A percentile compares a stretch with the other conserved stretches of the same genome.
phyloP scores from a whole-genome alignment of 805 yeast genomes.

The Cyberlindnera misumaiensis region DNA sequence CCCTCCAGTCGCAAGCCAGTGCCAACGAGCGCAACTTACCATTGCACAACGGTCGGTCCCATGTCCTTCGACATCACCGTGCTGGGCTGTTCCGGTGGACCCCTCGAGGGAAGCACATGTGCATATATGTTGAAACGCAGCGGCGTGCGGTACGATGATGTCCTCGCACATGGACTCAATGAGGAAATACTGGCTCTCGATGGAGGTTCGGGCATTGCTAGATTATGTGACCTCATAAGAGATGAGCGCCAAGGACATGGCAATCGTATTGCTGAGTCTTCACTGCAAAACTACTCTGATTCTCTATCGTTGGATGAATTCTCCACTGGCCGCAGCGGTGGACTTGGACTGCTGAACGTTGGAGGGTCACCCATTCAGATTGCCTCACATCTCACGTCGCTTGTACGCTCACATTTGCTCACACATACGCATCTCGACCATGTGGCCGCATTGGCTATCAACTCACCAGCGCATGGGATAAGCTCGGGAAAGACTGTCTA shows the following conservation, averaged over 20 bases:
- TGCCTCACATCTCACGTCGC: constrained; percentile 28
- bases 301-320: constrained; percentile 3
- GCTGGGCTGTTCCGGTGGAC: constrained; percentile 84
- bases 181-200: constrained; percentile 55
- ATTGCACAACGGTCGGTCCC: too few relatives aligned
- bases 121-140: constrained; percentile 59
- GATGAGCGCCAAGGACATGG: constrained; percentile 8
- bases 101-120: constrained; percentile 64
- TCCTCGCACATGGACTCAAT: constrained; percentile 21
- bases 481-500: constrained; percentile 36
- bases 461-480: constrained; percentile 50
- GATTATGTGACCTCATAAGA: constrained; percentile 37
- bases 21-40: too few relatives aligned
- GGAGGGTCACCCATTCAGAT: constrained; percentile 23
- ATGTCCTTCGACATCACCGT: constrained; percentile 50
- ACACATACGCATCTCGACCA: constrained; percentile 89
- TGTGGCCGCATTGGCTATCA: constrained; percentile 57
- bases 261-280: constrained; percentile 6
- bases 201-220: constrained; percentile 70
- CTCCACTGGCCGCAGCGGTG: not conserved
- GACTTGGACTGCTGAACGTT: constrained; percentile 1
- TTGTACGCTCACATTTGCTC: constrained; percentile 42
- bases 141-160: constrained; percentile 32
- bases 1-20: too few relatives aligned
- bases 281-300: constrained; percentile 7